Percentiles rank a stretch among this genome's conserved stretches.
These are phyloP conservation scores for Apodospora peruviana DNA, from an alignment of 495 filamentous ascomycete genomes.

Conservation along the genomic window DNA sequence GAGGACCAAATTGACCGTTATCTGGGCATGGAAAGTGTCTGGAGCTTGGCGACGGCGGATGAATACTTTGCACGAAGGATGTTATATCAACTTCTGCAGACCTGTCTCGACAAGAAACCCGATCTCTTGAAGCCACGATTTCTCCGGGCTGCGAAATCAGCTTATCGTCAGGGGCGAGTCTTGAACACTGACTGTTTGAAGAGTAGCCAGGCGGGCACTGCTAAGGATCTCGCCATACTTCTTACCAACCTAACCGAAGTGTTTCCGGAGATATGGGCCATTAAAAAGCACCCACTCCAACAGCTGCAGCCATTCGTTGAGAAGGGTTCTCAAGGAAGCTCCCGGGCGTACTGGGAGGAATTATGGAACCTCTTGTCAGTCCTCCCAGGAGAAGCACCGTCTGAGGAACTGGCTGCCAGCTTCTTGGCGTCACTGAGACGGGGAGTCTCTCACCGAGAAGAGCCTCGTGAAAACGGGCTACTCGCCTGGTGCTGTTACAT, in stretches of 20 bases:
- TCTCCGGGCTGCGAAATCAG: too few species aligned
- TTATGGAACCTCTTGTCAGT: conserved; percentile 53
- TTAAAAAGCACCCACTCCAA: conserved; percentile 59
- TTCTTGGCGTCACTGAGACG: conserved; percentile 60
- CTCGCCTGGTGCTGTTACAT: conserved; percentile 73
- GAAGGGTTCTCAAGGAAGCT: conserved; percentile 72
- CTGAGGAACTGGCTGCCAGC: conserved; percentile 42
- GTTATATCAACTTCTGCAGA: conserved; percentile 61
- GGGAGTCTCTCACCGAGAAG: conserved; percentile 68
- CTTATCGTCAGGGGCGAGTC: conserved; percentile 54
- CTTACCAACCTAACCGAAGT: conserved; percentile 55
- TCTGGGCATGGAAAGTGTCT: conserved; percentile 59
- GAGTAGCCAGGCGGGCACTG: conserved; percentile 64
- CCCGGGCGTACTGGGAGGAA: conserved; percentile 64
- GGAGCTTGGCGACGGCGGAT: conserved; percentile 62
- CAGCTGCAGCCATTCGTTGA: conserved; percentile 69
- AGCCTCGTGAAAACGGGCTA: conserved; percentile 58
- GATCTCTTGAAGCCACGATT: conserved; percentile 47
- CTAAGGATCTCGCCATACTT: conserved; percentile 59
- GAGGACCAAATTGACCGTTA: conserved; percentile 47
- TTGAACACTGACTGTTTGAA: conserved; percentile 66
- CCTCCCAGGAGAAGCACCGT: conserved; percentile 52
- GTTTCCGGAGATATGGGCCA: conserved; percentile 63
- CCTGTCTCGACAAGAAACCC: conserved; percentile 51
- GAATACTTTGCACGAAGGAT: conserved; percentile 69